phyloP scores from a whole-genome alignment of 768 basidiomycete genomes.

The Boletus coccyginus region DNA sequence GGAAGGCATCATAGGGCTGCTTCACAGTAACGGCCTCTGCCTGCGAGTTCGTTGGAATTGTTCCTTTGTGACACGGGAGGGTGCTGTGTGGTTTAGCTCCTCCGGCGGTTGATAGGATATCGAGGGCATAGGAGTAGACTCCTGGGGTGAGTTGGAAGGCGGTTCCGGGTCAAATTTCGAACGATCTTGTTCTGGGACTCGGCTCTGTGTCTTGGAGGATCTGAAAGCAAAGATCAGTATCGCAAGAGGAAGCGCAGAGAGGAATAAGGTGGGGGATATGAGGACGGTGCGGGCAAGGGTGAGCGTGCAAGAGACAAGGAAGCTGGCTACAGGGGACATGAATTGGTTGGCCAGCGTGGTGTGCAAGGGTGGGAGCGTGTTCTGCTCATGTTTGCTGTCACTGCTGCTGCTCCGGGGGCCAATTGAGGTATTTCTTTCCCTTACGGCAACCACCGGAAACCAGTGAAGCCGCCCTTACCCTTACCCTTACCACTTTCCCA shows the following conservation, averaged over 20 bases:
- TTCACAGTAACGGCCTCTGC: constrained; percentile 22
- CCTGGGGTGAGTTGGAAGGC: not conserved
- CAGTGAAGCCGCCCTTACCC: too few species aligned
- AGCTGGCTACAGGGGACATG: constrained; percentile 2
- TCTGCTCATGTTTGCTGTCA: constrained; percentile 27
- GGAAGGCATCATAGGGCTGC: constrained; percentile 70
- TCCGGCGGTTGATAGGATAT: constrained; percentile 11
- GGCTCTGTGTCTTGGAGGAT: not conserved
- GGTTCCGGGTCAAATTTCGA: not conserved
- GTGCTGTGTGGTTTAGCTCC: not conserved
- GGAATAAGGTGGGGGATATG: not conserved
- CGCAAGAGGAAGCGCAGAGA: constrained; percentile 4
- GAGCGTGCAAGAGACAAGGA: constrained; percentile 8
- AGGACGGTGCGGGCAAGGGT: constrained; percentile 11
- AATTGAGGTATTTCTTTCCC: not conserved
- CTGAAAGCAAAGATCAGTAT: constrained; percentile 6
- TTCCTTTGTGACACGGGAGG: constrained; percentile 4
- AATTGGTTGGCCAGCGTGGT: constrained; percentile 6
- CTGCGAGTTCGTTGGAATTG: constrained; percentile 1
- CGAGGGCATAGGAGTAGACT: constrained; percentile 16
- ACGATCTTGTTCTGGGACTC: not conserved
- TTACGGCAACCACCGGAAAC: not conserved
- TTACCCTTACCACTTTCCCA: not conserved
- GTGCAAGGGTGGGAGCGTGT: constrained; percentile 17
- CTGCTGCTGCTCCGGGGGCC: not conserved